Evolutionary conservation across 768 basidiomycete species (phyloP), one percentile per base, ranked within the genome.

Genomic region (Holtermannia corniformis): DNA sequence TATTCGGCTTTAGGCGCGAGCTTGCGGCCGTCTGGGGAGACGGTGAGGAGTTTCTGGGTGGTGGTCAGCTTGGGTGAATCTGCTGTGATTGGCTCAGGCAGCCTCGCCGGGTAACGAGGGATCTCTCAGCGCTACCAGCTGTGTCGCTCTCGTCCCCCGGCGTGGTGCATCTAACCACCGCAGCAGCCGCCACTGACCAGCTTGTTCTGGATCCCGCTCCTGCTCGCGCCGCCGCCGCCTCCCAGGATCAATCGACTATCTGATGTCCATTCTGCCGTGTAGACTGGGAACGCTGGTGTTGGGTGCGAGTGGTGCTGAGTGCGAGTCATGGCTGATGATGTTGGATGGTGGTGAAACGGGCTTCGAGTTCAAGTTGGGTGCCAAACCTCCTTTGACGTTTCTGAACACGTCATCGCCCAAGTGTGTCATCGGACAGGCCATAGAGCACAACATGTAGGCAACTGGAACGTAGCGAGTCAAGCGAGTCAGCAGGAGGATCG

Each of bases 121-220:
- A n/a, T n/a, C n/a, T 3, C 1, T 12, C 22, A 11, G 13, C 13
- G 13, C 13, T 21, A 12, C 14, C 13, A 12, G 12, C 13, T 12
- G 13, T 22, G 13, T 12, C 13, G 13, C 14, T 22, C 44, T 12
- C 14, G 12, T 21, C 44, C 44, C 22, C 44, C 23, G 3, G 20
- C 28, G 19, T 20, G 41, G 32, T 16, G 32, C 16, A 7, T 37
- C 16, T 37, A 7, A 37, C 7, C 7, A 37, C 10, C 16, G 19
- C 2, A 48, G 51, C 54, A 43, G 52, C 14, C 32, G 16, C 23
- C 14, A 75, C 85, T 65, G 59, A 88, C 93, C 60, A 99, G 74
- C 71, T 89, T 88, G 75, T 99, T 99, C 76, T 89, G 87, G 55
- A 99, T 85, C 3, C 95, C 95, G 49, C 80, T 89, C 57, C 80